Conservation (phyloP, 108 stramenopile genomes). For the Skeletonema potamos region DNA sequence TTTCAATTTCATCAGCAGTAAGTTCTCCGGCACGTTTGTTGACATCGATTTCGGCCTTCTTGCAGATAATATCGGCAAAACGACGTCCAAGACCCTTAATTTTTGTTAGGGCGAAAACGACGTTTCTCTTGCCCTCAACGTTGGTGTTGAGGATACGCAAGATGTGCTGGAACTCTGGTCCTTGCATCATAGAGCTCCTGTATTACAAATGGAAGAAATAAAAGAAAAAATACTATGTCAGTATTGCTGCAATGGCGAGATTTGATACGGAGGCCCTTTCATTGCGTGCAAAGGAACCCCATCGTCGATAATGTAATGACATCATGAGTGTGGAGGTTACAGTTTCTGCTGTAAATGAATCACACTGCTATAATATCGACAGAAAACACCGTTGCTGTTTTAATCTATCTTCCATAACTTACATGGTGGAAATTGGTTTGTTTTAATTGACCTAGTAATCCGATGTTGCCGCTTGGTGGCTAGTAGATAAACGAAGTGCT, state of each 20-base stretch:
- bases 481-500: background rate
- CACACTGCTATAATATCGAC: background rate
- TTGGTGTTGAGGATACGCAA: slow-evolving; percentile 99
- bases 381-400: background rate
- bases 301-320: background rate
- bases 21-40: slow-evolving; percentile 99
- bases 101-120: slow-evolving; percentile 97
- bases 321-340: background rate
- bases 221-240: background rate
- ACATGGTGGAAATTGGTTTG: slow-evolving; percentile 38
- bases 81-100: slow-evolving; percentile 99
- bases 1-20: slow-evolving; percentile 99
- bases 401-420: background rate
- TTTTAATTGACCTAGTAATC: slow-evolving; percentile 34
- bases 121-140: slow-evolving; percentile 99
- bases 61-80: slow-evolving; percentile 98
- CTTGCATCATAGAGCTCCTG: slow-evolving; percentile 87
- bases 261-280: background rate
- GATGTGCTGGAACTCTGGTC: slow-evolving; percentile 99
- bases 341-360: background rate
- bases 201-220: slow-evolving; percentile 1
- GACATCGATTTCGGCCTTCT: slow-evolving; percentile 99
- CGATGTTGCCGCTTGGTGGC: slow-evolving; percentile 4
- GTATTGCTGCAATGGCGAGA: background rate
- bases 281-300: background rate